Conservation (phyloP, 352 stramenopile genomes). For the Saprolegnia diclina region DNA sequence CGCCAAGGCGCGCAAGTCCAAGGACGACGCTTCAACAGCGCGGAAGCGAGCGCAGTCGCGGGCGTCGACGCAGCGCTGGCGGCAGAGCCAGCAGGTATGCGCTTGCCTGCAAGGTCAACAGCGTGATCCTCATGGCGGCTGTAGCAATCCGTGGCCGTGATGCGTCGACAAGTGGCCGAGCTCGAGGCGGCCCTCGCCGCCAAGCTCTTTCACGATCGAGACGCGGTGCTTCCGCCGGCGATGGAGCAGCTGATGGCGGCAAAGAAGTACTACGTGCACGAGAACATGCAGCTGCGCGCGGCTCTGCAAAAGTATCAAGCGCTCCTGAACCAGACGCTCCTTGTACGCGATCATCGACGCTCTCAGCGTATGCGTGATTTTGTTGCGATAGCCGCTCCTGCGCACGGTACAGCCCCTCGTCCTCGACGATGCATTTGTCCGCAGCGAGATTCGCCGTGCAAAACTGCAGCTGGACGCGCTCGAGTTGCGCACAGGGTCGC, state of each 20-base stretch:
- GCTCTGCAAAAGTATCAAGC: not conserved
- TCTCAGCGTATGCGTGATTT: not conserved
- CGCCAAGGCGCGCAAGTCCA: not conserved
- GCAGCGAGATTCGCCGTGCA: not conserved
- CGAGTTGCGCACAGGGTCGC: not conserved
- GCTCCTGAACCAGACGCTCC: not conserved
- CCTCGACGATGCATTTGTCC: conserved; percentile 16
- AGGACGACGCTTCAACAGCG: not conserved
- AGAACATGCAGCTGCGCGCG: conserved; percentile 17
- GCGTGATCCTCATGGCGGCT: not conserved
- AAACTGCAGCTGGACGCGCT: conserved; percentile 2
- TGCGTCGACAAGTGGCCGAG: not conserved
- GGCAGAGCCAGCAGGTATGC: conserved; percentile 6
- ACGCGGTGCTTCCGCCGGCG: not conserved
- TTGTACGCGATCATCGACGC: not conserved
- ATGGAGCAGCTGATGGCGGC: conserved; percentile 10
- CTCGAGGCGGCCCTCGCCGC: conserved; percentile 5
- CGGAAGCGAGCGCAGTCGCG: conserved; percentile 12
- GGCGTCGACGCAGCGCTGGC: conserved; percentile 14
- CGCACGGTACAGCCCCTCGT: not conserved
- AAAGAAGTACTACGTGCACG: conserved; percentile 12
- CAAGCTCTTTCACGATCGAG: not conserved
- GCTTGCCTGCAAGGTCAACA: not conserved
- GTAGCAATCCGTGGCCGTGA: conserved; percentile 8
- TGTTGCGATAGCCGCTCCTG: not conserved